These are phyloP conservation scores for Mycena chlorophos DNA, from an alignment of 768 basidiomycete genomes.

Conservation along the genomic window DNA sequence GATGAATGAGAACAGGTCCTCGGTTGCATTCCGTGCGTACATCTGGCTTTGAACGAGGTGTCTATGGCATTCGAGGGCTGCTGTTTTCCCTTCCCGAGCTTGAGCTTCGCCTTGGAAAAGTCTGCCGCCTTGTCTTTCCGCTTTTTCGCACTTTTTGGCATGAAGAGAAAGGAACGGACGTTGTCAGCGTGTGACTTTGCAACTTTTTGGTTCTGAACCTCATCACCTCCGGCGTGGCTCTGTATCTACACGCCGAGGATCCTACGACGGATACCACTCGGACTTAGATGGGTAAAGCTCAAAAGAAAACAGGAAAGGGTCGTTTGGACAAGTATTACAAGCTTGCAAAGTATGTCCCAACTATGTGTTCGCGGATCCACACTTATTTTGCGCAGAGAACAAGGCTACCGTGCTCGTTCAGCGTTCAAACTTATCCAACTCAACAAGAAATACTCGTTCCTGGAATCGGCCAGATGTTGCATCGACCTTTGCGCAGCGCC, in stretches of 20 bases:
- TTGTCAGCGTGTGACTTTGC: too few species aligned
- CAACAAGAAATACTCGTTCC: slow-evolving; percentile 95
- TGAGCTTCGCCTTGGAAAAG: slow-evolving; percentile 95
- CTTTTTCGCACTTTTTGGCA: slow-evolving; percentile 90
- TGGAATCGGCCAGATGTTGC: slow-evolving; percentile 86
- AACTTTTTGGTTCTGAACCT: too few species aligned
- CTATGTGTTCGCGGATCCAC: slow-evolving; percentile 6
- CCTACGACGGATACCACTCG: neutral
- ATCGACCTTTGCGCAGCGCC: slow-evolving; percentile 99
- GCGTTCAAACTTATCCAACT: slow-evolving; percentile 99
- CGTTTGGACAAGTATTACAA: slow-evolving; percentile 98
- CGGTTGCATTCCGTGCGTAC: slow-evolving; percentile 49
- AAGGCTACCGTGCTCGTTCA: slow-evolving; percentile 98
- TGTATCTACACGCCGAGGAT: too few species aligned
- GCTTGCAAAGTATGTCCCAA: slow-evolving; percentile 73
- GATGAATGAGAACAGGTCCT: slow-evolving; percentile 13
- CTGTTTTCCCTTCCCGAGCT: slow-evolving; percentile 94
- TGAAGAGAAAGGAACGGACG: too few species aligned
- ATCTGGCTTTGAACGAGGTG: slow-evolving; percentile 93
- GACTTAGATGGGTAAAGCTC: slow-evolving; percentile 64
- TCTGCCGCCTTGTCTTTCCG: slow-evolving; percentile 86
- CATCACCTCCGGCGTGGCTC: too few species aligned
- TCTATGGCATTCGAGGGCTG: slow-evolving; percentile 82
- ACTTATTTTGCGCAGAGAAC: slow-evolving; percentile 63
- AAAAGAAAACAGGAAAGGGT: slow-evolving; percentile 96